Evolutionary conservation across 177 flowering plant genomes (phyloP), one percentile per base, ranked within the genome.

Genomic region (Tripterygium wilfordii): DNA sequence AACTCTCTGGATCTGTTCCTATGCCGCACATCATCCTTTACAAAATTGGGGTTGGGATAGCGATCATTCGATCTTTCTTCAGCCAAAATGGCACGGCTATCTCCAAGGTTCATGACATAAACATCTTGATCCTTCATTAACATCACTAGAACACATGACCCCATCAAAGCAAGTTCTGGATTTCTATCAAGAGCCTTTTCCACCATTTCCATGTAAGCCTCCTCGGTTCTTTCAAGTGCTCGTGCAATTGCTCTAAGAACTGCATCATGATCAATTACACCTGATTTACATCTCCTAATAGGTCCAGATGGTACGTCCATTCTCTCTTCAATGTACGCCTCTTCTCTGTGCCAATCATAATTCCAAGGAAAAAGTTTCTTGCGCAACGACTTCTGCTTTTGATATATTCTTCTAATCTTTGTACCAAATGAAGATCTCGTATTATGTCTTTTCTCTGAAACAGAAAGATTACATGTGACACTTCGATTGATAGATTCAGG

Each of bases 71-170:
- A 66, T 38, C 70, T 61, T 35, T 78, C 76, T 56, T 78, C 84
- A 42, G 84, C 84, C 54, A 83, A 54, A 44, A 83, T 68, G 35
- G 49, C 83, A 47, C 90, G 78, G 49, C 87, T 83, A 55, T 80
- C 90, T 29, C 85, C 89, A 42, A 82, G 70, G 54, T 78, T 83
- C 90, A 80, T 78, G 56, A 78, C 79, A 63, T 83, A 83, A 13
- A 83, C 87, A 66, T 83, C 87, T 51, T 83, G 72, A 54, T 74
- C 90, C 67, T 73, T 83, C 87, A 83, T 83, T 55, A 83, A 58
- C 86, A 83, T 75, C 21, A 76, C 87, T 21, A 83, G 44, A 35
- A 83, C 79, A 62, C 90, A 80, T 3, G 90, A 78, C 31, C 91
- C 91, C 91, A 83, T 83, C 54, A 83, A 60, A 44, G 79, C 75